phyloP scores from a whole-genome alignment of 2,329 filamentous ascomycete genomes.

The Neopestalotiopsis rosae region DNA sequence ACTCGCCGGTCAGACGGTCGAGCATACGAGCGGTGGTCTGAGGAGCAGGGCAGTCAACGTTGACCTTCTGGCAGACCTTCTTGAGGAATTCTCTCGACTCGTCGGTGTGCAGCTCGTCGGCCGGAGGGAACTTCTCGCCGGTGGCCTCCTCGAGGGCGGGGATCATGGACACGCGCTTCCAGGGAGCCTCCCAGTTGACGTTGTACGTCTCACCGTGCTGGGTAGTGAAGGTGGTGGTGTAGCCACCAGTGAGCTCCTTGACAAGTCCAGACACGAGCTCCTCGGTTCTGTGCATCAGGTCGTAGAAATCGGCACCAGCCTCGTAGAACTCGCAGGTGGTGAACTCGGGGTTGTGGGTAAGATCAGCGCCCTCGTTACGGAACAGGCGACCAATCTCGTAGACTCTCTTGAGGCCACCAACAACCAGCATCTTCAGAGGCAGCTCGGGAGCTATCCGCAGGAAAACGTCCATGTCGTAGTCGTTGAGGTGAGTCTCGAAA shows the following conservation, averaged over 20 bases:
- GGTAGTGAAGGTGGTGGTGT: slow-evolving; percentile 85
- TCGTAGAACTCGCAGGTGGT: slow-evolving; percentile 98
- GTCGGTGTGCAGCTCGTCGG: slow-evolving; percentile 85
- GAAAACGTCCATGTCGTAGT: slow-evolving; percentile 91
- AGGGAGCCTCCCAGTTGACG: slow-evolving; percentile 96
- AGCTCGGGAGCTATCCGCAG: slow-evolving; percentile 95
- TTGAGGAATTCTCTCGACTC: slow-evolving; percentile 89
- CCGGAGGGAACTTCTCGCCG: slow-evolving; percentile 92
- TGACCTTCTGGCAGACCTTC: slow-evolving; percentile 70
- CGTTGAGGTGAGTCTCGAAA: slow-evolving; percentile 96
- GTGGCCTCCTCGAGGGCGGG: slow-evolving; percentile 86
- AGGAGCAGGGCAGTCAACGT: slow-evolving; percentile 87
- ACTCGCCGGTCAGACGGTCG: slow-evolving; percentile 92
- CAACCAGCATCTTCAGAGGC: slow-evolving; percentile 94
- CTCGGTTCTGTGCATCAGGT: slow-evolving; percentile 89
- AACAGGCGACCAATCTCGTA: slow-evolving; percentile 97
- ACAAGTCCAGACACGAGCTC: slow-evolving; percentile 90
- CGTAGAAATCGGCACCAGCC: slow-evolving; percentile 90
- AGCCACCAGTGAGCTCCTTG: slow-evolving; percentile 84
- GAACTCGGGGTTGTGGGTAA: slow-evolving; percentile 98
- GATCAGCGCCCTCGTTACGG: slow-evolving; percentile 88
- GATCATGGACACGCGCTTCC: slow-evolving; percentile 96
- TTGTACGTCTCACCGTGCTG: slow-evolving; percentile 85
- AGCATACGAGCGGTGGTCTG: slow-evolving; percentile 95
- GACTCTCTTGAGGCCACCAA: slow-evolving; percentile 91